Percentiles rank a stretch among this genome's conserved stretches.
phyloP scores from a whole-genome alignment of 2,329 filamentous ascomycete species.

The Aphanocladium album region DNA sequence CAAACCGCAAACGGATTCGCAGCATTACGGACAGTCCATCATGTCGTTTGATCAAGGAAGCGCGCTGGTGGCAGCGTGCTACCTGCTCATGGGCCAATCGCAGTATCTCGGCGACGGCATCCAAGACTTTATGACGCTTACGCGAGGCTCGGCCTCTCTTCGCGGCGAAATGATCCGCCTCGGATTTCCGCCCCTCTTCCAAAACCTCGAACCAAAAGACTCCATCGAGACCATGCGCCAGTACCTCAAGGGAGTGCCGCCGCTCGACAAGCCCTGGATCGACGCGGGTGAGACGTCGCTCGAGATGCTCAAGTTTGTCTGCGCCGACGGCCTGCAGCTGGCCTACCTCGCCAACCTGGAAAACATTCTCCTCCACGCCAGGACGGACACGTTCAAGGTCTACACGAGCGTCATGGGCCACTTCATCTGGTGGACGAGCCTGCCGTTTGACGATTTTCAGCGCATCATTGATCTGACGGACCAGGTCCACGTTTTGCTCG shows the following conservation, averaged over 20 bases:
- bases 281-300: not conserved
- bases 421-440: not conserved
- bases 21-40: slow-evolving; percentile 7
- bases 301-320: not conserved
- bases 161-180: slow-evolving; percentile 3
- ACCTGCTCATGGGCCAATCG: slow-evolving; percentile 4
- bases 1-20: slow-evolving; percentile 1
- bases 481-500: not conserved
- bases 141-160: not conserved
- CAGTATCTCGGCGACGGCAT: slow-evolving; percentile 4
- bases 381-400: not conserved
- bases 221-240: slow-evolving; percentile 4
- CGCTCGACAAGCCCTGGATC: not conserved
- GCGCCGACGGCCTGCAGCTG: not conserved
- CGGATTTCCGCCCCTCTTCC: not conserved
- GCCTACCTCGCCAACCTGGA: not conserved
- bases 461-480: slow-evolving; percentile 1
- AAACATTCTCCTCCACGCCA: not conserved
- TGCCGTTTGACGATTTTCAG: not conserved
- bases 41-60: slow-evolving; percentile 2
- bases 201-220: slow-evolving; percentile 2
- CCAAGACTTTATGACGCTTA: slow-evolving; percentile 5
- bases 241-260: not conserved
- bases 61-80: slow-evolving; percentile 1
- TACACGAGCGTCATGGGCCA: slow-evolving; percentile 2